These are phyloP conservation scores for Lobosporangium transversale DNA, from an alignment of 192 early-diverging fungal species.

Conservation along the genomic window DNA sequence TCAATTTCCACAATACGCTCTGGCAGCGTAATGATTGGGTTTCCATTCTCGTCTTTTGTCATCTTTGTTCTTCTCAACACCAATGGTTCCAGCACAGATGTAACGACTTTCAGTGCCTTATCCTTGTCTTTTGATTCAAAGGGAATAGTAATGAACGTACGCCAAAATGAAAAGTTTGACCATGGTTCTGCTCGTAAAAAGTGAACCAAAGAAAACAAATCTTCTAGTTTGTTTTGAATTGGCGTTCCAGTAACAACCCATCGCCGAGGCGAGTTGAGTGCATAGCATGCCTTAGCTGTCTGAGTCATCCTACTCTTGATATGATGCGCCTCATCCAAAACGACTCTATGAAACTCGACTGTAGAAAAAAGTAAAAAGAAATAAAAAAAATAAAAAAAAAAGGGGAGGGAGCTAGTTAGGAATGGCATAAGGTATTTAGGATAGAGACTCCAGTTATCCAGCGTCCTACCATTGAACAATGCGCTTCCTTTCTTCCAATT, in stretches of 20 bases:
- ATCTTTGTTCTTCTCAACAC: constrained; percentile 90
- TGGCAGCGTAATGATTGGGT: constrained; percentile 83
- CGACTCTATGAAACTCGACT: constrained; percentile 85
- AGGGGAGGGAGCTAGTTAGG: too few species aligned
- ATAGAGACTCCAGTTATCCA: background rate
- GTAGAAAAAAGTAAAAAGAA: constrained; percentile 3
- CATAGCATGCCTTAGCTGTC: constrained; percentile 78
- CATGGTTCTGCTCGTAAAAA: constrained; percentile 83
- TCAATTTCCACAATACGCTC: constrained; percentile 67
- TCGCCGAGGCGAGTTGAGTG: constrained; percentile 71
- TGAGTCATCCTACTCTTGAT: constrained; percentile 85
- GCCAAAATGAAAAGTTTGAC: constrained; percentile 79
- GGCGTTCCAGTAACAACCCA: constrained; percentile 98
- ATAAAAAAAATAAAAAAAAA: constrained; percentile 34
- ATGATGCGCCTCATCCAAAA: constrained; percentile 95
- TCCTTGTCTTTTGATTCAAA: constrained; percentile 70
- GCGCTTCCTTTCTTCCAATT: constrained; percentile 30
- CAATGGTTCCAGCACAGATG: constrained; percentile 77
- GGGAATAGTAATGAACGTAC: constrained; percentile 77
- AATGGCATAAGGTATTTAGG: background rate
- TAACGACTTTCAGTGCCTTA: constrained; percentile 55
- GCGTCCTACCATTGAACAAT: constrained; percentile 43
- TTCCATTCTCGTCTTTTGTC: constrained; percentile 75
- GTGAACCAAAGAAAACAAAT: constrained; percentile 85
- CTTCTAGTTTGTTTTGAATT: constrained; percentile 85